These are phyloP conservation scores for Triticum turgidum DNA, from an alignment of 176 grass and related monocot species.

Conservation along the genomic window DNA sequence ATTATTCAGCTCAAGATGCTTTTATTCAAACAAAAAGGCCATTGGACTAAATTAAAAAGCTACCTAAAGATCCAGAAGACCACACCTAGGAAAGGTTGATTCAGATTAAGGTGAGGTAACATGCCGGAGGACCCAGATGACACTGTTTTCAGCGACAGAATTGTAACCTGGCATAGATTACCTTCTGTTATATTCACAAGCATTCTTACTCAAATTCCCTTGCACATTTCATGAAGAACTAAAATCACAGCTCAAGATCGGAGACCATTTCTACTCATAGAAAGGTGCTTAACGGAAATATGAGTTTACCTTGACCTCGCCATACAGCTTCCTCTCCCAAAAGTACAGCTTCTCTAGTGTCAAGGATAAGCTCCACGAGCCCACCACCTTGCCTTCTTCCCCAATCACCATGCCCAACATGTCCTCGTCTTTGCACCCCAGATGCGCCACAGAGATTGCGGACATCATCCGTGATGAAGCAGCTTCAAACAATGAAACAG, in stretches of 20 bases:
- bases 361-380: slow-evolving; percentile 44
- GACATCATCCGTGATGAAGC: slow-evolving; percentile 72
- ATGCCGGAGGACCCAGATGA: not conserved
- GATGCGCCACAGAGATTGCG: slow-evolving; percentile 34
- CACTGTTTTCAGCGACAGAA: not conserved
- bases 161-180: not conserved
- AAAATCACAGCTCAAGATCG: not conserved
- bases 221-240: not conserved
- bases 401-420: slow-evolving; percentile 40
- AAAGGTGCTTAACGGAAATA: not conserved
- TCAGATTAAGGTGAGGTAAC: not conserved
- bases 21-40: not conserved
- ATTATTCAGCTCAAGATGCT: not conserved
- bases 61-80: not conserved
- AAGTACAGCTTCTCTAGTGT: slow-evolving; percentile 81
- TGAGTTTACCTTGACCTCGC: slow-evolving; percentile 77
- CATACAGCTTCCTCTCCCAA: slow-evolving; percentile 93
- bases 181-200: not conserved
- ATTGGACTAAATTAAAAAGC: not conserved
- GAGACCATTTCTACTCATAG: not conserved
- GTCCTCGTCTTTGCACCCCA: slow-evolving; percentile 45
- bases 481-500: slow-evolving; percentile 27
- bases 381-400: slow-evolving; percentile 38
- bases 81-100: not conserved
- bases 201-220: not conserved